Evolutionary conservation across 257 asterid genomes (phyloP).

Genomic region (Solanum lycopersicoides): DNA sequence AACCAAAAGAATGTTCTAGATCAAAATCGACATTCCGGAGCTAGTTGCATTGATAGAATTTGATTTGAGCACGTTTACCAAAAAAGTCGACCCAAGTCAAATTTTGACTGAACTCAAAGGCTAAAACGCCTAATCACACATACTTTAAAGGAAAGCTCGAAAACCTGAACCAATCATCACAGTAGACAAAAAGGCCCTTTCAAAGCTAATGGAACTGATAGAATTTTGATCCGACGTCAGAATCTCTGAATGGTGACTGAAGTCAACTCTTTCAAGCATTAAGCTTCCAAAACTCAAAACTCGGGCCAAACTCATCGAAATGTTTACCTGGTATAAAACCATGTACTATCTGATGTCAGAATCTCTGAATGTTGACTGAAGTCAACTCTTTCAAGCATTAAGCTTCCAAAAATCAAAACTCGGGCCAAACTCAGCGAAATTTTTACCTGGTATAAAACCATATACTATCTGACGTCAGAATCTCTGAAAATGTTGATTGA

Average conservation of each 20-base stretch:
- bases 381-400: no score
- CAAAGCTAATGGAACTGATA: background rate
- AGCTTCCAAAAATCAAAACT: no score
- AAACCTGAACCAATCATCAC: background rate
- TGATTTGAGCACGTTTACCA: background rate
- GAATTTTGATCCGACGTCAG: rapidly evolving
- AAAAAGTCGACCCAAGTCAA: no score
- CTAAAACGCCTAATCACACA: background rate
- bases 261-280: no score
- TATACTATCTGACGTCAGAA: no score
- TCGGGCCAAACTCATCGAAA: background rate
- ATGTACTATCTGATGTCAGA: no score
- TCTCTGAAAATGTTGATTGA: background rate
- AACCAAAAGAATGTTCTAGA: background rate
- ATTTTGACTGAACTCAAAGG: background rate
- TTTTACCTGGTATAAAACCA: background rate
- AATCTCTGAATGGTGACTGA: background rate
- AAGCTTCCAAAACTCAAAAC: no score
- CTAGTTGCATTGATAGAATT: background rate
- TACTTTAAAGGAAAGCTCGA: background rate
- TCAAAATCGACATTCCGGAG: rapidly evolving
- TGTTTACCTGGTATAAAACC: background rate
- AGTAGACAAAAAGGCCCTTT: background rate
- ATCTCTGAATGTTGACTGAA: background rate
- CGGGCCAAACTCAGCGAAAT: background rate